Conservation (phyloP, 805 yeast species). For the Zygotorulaspora danielsina region DNA sequence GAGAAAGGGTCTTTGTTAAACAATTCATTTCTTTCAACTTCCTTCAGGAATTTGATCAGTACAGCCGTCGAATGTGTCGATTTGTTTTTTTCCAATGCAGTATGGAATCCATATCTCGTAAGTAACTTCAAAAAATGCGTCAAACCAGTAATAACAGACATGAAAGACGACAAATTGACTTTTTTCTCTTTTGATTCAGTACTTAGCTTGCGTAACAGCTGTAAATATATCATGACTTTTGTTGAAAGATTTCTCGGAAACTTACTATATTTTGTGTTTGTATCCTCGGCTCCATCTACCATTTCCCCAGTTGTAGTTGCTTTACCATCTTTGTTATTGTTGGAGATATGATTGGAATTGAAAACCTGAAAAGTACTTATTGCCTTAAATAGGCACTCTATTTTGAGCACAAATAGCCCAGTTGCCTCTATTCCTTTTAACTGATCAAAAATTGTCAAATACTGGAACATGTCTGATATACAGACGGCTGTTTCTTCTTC, state of each 20-base stretch:
- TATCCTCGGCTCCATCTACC: constrained; percentile 8
- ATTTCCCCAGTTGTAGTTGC: constrained; percentile 6
- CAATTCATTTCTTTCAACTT: constrained; percentile 45
- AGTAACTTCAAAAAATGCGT: constrained; percentile 89
- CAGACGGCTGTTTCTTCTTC: constrained; percentile 89
- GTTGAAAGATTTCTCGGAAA: constrained; percentile 81
- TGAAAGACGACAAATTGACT: constrained; percentile 50
- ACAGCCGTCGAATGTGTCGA: constrained; percentile 54
- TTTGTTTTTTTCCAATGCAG: constrained; percentile 67
- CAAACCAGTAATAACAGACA: constrained; percentile 80
- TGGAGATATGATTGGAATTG: constrained; percentile 17
- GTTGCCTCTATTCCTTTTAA: constrained; percentile 63
- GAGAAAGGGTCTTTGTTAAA: constrained; percentile 37
- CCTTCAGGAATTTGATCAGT: constrained; percentile 57
- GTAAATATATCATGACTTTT: constrained; percentile 83
- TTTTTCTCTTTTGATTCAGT: constrained; percentile 33
- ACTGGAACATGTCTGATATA: constrained; percentile 86
- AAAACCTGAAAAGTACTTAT: constrained; percentile 48
- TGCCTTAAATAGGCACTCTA: constrained; percentile 74
- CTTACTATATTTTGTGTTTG: constrained; percentile 38
- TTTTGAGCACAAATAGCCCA: constrained; percentile 63
- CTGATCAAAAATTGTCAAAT: constrained; percentile 71
- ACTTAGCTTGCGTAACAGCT: constrained; percentile 64
- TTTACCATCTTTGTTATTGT: constrained; percentile 5
- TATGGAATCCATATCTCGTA: constrained; percentile 72